A percentile compares a stretch with the other conserved stretches of the same genome.
Conservation (phyloP, 2,329 filamentous ascomycete genomes). For the Neurospora sp. region DNA sequence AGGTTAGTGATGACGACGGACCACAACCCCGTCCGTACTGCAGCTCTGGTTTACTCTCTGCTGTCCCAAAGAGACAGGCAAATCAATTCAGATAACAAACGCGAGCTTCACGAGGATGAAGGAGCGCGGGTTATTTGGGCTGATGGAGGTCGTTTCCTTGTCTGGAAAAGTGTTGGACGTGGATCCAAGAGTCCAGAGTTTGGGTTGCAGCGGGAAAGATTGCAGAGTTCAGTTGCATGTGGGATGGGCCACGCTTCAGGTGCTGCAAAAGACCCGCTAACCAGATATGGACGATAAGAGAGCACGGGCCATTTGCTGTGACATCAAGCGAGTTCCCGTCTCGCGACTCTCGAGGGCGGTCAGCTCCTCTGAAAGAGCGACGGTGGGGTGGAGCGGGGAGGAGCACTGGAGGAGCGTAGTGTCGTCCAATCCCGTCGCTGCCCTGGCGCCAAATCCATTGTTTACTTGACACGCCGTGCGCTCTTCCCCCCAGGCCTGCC, state of each 20-base stretch:
- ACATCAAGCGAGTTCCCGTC: background rate
- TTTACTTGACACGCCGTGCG: background rate
- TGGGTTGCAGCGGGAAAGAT: background rate
- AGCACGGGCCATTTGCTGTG: background rate
- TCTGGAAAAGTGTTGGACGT: background rate
- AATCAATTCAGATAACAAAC: background rate
- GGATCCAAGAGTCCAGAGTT: background rate
- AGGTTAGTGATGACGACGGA: background rate
- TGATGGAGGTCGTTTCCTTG: background rate
- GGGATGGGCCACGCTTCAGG: background rate
- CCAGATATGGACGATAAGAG: background rate
- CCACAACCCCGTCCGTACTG: background rate
- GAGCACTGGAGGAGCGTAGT: background rate
- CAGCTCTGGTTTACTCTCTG: background rate
- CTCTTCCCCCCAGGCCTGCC: background rate
- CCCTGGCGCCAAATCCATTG: background rate
- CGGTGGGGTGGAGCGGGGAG: background rate
- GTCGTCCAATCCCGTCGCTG: background rate
- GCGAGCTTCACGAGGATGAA: background rate
- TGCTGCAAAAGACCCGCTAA: background rate
- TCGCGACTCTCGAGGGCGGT: no score
- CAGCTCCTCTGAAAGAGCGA: background rate
- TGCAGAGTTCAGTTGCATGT: background rate
- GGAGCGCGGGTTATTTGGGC: background rate
- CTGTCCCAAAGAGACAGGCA: background rate